phyloP scores from a whole-genome alignment of 108 stramenopile genomes.

The Conticribra guillardii region DNA sequence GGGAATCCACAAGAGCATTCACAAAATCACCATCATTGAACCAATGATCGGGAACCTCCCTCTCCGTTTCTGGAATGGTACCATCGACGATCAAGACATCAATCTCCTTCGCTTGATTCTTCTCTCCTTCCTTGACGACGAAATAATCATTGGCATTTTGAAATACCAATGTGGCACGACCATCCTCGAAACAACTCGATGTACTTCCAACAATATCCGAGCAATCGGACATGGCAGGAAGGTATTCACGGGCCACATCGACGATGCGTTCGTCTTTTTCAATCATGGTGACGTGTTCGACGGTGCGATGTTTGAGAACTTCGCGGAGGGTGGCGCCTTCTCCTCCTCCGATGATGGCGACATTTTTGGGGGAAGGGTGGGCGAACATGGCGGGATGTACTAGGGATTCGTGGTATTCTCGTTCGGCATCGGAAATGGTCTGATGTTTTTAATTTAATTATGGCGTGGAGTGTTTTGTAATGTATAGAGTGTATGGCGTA shows the following conservation, averaged over 20 bases:
- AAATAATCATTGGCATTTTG: slow-evolving; percentile 53
- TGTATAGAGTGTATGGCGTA: too few species aligned
- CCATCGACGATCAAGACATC: slow-evolving; percentile 90
- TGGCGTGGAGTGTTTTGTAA: too few species aligned
- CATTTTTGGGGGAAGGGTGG: slow-evolving; percentile 80
- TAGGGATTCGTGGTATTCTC: slow-evolving; percentile 88
- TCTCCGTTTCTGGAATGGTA: slow-evolving; percentile 68
- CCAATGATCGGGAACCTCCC: slow-evolving; percentile 12
- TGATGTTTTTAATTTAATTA: too few species aligned
- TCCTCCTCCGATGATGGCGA: slow-evolving; percentile 89
- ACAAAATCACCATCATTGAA: slow-evolving; percentile 53
- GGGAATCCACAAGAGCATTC: slow-evolving; percentile 52
- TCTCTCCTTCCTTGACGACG: too few species aligned
- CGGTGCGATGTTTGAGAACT: slow-evolving; percentile 86
- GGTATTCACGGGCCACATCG: slow-evolving; percentile 63
- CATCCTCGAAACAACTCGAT: slow-evolving; percentile 73
- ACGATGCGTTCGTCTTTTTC: slow-evolving; percentile 83
- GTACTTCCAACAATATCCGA: slow-evolving; percentile 74
- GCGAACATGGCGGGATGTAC: slow-evolving; percentile 94
- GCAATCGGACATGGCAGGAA: slow-evolving; percentile 73
- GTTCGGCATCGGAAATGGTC: slow-evolving; percentile 54
- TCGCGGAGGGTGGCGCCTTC: slow-evolving; percentile 91
- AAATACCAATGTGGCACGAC: slow-evolving; percentile 60
- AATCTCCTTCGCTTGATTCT: slow-evolving; percentile 33
- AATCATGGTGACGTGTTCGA: slow-evolving; percentile 85